Percentiles rank a stretch among this genome's conserved stretches.
phyloP scores from a whole-genome alignment of 805 yeast species.

The Candida nonsorbophila region DNA sequence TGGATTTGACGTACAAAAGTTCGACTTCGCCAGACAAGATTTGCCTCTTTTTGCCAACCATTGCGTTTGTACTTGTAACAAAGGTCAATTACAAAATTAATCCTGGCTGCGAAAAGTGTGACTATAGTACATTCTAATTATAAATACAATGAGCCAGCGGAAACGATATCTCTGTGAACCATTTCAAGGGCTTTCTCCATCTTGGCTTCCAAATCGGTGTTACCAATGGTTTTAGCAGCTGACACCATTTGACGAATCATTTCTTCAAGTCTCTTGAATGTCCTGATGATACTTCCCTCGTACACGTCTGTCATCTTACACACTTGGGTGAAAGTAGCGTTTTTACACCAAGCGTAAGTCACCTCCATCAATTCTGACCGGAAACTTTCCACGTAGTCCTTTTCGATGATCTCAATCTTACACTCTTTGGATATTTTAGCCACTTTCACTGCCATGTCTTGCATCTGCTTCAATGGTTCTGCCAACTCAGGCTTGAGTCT shows the following conservation, averaged over 20 bases:
- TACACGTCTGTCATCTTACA: slow-evolving; percentile 99
- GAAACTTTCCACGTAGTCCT: slow-evolving; percentile 88
- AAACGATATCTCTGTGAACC: slow-evolving; percentile 92
- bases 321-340: slow-evolving; percentile 92
- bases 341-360: slow-evolving; percentile 93
- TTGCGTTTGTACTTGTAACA: not conserved
- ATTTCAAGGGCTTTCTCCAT: slow-evolving; percentile 82
- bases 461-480: slow-evolving; percentile 86
- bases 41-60: too few species aligned
- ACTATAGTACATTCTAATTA: slow-evolving; percentile 13
- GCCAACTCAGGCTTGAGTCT: slow-evolving; percentile 82
- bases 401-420: slow-evolving; percentile 84
- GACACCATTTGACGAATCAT: slow-evolving; percentile 81
- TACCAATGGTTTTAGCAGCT: slow-evolving; percentile 95
- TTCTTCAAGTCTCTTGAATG: slow-evolving; percentile 93
- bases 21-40: slow-evolving; percentile 37
- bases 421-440: slow-evolving; percentile 88
- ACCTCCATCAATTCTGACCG: slow-evolving; percentile 96
- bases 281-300: slow-evolving; percentile 92
- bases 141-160: slow-evolving; percentile 89
- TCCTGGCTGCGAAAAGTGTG: slow-evolving; percentile 1
- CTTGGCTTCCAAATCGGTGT: slow-evolving; percentile 75
- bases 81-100: too few species aligned
- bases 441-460: slow-evolving; percentile 84
- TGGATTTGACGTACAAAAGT: slow-evolving; percentile 52